Evolutionary conservation across 1,139 yeast genomes (phyloP), one percentile per base, ranked within the genome.

Genomic region (Hansenula sp.): DNA sequence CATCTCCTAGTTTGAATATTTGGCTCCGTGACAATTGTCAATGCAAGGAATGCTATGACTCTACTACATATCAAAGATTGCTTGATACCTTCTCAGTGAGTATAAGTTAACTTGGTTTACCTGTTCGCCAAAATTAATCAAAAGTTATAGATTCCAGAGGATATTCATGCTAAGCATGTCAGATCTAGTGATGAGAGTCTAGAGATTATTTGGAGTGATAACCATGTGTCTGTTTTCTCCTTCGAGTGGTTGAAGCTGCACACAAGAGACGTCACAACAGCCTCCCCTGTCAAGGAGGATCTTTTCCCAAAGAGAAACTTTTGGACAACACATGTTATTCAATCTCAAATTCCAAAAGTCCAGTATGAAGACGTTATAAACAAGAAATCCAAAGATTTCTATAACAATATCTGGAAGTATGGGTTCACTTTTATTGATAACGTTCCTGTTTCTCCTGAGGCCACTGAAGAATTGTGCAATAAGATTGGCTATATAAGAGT

Each of bases 1-100:
- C 34, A 3, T 9, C 7, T 6, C 19, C 7, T 31, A 48, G 51
- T 31, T 42, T 57, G 68, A 41, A 48, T 37, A 28, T 82, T 41
- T 82, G 89, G 89, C 66, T 83, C 25, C 65, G 90, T 38, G 92
- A 83, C 58, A 74, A 77, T 52, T 83, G 90, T 54, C 84, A 75
- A 44, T 81, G 88, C 51, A 61, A 65, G n/a, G 52, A 67, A 21
- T 81, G 88, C 59, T 79, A 71, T 61, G 82, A 77, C 52, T 65
- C 71, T 3, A 60, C 65, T 38, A 83, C 90, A 21, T 79, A 77
- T 51, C 92, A 83, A 59, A 62, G 90, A 36, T 62, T 81, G 17
- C 67, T 79, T 37, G 78, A 81, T 53, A 77, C 86, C 11, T 79
- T 79, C 47, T 57, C 61, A 13, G 52, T 58, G 30, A 41, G 54